Base-by-base conservation (phyloP, 1,284 basidiomycete species). In the Golubevia pallescens region DNA sequence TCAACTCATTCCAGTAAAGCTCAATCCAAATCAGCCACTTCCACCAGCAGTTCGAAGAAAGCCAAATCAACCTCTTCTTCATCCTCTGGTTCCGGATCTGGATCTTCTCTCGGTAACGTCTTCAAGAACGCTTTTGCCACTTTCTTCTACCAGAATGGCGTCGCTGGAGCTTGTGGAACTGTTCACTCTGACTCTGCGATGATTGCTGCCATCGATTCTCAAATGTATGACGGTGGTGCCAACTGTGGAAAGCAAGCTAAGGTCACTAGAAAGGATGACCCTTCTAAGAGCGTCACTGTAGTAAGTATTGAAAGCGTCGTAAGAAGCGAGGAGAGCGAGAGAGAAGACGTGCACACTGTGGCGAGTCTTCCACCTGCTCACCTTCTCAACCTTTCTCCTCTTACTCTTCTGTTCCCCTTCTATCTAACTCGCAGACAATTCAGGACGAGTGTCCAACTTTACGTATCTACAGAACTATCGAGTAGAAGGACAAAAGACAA, bases 161-260 rank as follows among this genome's bases (percentile, higher is more conserved):
- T 48, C 16, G 42, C 42, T 48, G 42, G 42, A 48, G 16, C 42
- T 48, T 16, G 16, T 10, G 42, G 42, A 48, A 48, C 42, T 48
- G 42, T 48, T 48, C 42, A 48, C 16, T 48, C 42, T 48, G 42
- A 48, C 42, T 13, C 10, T 57, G 55, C 10, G 10, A 48, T 48
- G 42, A 10, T 48, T 16, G 16, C 16, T 16, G 42, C 42, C 42
- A 10, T 48, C 42, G 16, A 48, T 16, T 48, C 42, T 48, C 13
- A 10, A 10, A 48, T 13, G 16, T 48, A 48, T 65, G 73, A 71
- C 20, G 57, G 58, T 23, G 74, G 75, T 13, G 55, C 64, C 16
- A 63, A 74, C 63, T 80, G 77, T 60, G 77, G 77, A 57, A 68
- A 73, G 70, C 64, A 74, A 64, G 66, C 77, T 60, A 68, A 63